phyloP scores from a whole-genome alignment of 768 basidiomycete genomes.

The Hemileccinum impolitum region DNA sequence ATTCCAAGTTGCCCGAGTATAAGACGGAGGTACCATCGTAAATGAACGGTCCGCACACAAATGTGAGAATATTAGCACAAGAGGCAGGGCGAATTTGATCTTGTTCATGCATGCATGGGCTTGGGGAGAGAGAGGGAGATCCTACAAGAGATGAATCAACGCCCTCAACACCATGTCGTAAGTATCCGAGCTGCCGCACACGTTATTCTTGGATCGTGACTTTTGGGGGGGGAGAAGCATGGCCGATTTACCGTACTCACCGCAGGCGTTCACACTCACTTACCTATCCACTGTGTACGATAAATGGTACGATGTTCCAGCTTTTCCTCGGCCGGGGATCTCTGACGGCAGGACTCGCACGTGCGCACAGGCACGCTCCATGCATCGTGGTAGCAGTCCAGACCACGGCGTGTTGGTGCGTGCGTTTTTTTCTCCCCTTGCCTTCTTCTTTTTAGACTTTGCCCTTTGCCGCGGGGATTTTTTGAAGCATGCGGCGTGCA shows the following conservation, averaged over 20 bases:
- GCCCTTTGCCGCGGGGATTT: conserved; percentile 3
- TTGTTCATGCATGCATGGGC: not conserved
- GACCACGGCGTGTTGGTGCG: not conserved
- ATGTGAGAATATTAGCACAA: not conserved
- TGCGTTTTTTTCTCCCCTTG: no score
- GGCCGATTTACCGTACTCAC: not conserved
- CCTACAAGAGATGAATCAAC: not conserved
- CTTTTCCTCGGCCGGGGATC: not conserved
- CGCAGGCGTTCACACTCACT: conserved; percentile 5
- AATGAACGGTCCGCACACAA: not conserved
- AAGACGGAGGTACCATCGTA: not conserved
- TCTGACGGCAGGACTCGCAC: not conserved
- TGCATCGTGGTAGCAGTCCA: not conserved
- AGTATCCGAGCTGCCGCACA: not conserved
- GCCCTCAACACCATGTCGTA: not conserved
- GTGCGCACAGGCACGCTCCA: not conserved
- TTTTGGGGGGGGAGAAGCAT: not conserved
- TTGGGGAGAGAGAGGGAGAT: not conserved
- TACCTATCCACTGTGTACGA: not conserved
- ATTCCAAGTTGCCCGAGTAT: not conserved
- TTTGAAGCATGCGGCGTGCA: not conserved
- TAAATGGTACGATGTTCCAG: not conserved
- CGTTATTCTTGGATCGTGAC: not conserved
- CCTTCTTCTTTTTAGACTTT: not conserved
- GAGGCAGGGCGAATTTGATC: not conserved